Conservation (phyloP, 2,329 filamentous ascomycete genomes). For the Pseudodiploospora longispora region DNA sequence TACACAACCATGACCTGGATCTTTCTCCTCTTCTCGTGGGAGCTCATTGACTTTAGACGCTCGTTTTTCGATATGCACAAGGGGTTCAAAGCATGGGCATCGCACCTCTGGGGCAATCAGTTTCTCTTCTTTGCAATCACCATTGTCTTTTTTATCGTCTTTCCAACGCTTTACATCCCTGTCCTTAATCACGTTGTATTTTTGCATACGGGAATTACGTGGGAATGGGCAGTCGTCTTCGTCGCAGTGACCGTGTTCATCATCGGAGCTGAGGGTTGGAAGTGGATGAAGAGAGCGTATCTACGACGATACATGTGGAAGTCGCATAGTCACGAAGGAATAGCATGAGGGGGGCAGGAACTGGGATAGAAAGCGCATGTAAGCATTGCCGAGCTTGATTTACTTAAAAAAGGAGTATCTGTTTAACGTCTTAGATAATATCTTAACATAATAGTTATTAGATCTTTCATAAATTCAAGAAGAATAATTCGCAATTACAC, state of each 20-base stretch:
- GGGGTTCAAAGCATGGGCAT: slow-evolving; percentile 42
- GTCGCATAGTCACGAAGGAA: not conserved
- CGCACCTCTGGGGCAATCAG: slow-evolving; percentile 46
- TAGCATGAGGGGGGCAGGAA: too few species aligned
- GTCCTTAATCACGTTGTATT: slow-evolving; percentile 58
- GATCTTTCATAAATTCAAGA: too few species aligned
- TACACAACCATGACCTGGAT: slow-evolving; percentile 63
- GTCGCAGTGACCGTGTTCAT: slow-evolving; percentile 55
- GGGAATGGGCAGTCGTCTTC: slow-evolving; percentile 65
- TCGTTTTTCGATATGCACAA: slow-evolving; percentile 52
- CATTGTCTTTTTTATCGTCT: slow-evolving; percentile 46
- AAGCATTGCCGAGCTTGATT: too few species aligned
- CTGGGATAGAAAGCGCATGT: too few species aligned
- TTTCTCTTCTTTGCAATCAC: slow-evolving; percentile 44
- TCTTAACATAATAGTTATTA: too few species aligned
- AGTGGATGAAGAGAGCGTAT: slow-evolving; percentile 55
- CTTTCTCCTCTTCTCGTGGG: slow-evolving; percentile 61
- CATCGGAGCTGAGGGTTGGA: slow-evolving; percentile 56
- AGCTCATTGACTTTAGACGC: slow-evolving; percentile 56
- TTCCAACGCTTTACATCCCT: slow-evolving; percentile 60
- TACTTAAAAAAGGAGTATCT: too few species aligned
- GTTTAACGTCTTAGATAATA: too few species aligned
- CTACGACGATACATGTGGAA: slow-evolving; percentile 26
- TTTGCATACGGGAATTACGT: slow-evolving; percentile 55
- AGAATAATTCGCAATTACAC: too few species aligned